These are phyloP conservation scores for Clitopilus passeckerianus DNA, from an alignment of 768 basidiomycete genomes.

Conservation along the genomic window DNA sequence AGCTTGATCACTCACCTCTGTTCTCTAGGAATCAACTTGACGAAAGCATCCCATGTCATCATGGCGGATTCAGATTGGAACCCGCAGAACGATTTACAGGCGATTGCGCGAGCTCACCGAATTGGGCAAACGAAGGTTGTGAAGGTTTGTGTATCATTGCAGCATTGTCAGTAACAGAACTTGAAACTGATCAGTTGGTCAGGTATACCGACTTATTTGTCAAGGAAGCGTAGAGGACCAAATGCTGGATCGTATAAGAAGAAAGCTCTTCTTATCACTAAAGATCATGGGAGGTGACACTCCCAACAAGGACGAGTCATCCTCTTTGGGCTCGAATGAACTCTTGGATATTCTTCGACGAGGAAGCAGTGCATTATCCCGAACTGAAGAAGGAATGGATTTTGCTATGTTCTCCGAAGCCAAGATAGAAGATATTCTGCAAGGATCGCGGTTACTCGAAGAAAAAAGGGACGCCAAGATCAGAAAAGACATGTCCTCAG, in stretches of 20 bases:
- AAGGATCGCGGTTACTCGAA: slow-evolving; percentile 38
- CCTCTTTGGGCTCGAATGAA: slow-evolving; percentile 35
- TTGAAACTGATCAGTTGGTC: slow-evolving; percentile 1
- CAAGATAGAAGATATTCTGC: slow-evolving; percentile 37
- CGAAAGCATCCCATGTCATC: slow-evolving; percentile 75
- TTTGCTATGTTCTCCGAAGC: slow-evolving; percentile 40
- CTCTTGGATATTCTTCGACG: slow-evolving; percentile 52
- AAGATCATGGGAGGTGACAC: slow-evolving; percentile 51
- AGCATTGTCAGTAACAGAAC: background rate
- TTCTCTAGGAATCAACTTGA: slow-evolving; percentile 70
- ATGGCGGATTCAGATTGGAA: slow-evolving; percentile 75
- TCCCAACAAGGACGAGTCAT: slow-evolving; percentile 13
- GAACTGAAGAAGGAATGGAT: slow-evolving; percentile 29
- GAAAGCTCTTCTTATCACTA: slow-evolving; percentile 62
- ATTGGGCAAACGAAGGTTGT: slow-evolving; percentile 74
- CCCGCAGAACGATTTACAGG: slow-evolving; percentile 78
- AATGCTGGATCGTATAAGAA: slow-evolving; percentile 66
- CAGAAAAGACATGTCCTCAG: slow-evolving; percentile 31
- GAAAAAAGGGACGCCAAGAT: slow-evolving; percentile 38
- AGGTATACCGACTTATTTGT: slow-evolving; percentile 69
- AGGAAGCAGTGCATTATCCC: slow-evolving; percentile 50
- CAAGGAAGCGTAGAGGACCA: slow-evolving; percentile 72
- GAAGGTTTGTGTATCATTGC: slow-evolving; percentile 32
- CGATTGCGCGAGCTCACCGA: slow-evolving; percentile 81
- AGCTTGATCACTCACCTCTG: slow-evolving; percentile 9